Base-by-base conservation (phyloP, 768 basidiomycete species). In the Chalciporus pseudorubinellus region DNA sequence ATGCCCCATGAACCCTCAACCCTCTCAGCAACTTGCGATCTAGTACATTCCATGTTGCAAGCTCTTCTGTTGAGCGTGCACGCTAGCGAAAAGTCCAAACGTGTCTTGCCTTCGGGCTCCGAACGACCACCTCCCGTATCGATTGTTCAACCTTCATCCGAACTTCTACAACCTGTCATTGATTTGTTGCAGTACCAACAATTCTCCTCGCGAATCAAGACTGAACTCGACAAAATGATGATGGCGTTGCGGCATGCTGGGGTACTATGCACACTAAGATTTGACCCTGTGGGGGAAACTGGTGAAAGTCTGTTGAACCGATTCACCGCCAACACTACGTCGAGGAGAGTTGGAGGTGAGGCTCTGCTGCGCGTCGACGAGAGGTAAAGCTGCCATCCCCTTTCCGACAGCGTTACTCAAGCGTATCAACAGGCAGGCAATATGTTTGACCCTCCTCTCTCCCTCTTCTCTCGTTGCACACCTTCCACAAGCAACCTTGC, bases 381-480 rank as follows among this genome's bases (percentile, higher is more conserved):
- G 51, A 76, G 82, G 89, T 85, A 59, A 45, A 70, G 9, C 39
- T 11, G 3, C 21, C 31, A 14, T 46, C 28, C 36, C 16, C n/a
- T 38, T 11, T 33, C n/a, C 36, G 28, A 46, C 12, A 34, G 2
- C 22, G 6, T 39, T 19, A 34, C 47, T 56, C 12, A 55, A 8
- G 8, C 18, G 26, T 42, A 42, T 19, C 10, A 50, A n/a, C 16
- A 90, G 89, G 57, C 83, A 88, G 57, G 83, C 85, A 0, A 66
- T 92, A 43, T 84, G 88, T 13, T 79, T 93, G 59, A 89, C 87
- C 3, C 84, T 90, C 62, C 61, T 75, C 18, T 84, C 91, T 0
- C 91, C 91, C 14, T 90, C 89, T 11, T 78, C 80, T 10, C 68
- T 93, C 22, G 82, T 78, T n/a, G 89, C 85, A 0, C 87, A 91